phyloP scores from a whole-genome alignment of 2,329 filamentous ascomycete genomes.

The Pyrenochaeta sp. region DNA sequence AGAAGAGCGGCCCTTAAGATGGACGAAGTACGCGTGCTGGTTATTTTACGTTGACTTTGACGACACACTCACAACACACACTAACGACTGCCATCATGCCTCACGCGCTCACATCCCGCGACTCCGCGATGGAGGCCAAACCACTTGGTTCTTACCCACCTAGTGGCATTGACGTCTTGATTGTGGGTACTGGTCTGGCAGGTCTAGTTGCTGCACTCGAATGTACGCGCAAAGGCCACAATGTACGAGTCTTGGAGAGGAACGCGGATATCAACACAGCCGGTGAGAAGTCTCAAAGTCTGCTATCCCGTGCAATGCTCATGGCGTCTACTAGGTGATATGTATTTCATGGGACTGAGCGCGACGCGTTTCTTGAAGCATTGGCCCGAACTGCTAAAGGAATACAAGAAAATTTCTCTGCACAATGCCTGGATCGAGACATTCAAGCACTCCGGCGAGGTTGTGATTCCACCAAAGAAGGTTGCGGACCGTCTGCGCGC shows the following conservation, averaged over 20 bases:
- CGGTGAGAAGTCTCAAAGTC: constrained; percentile 47
- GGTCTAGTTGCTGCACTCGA: constrained; percentile 51
- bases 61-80: constrained; percentile 9
- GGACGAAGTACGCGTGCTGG: constrained; percentile 13
- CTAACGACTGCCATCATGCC: constrained; percentile 32
- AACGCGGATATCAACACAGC: constrained; percentile 61
- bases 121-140: constrained; percentile 57
- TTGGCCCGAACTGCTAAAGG: constrained; percentile 62
- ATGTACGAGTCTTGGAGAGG: constrained; percentile 53
- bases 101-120: constrained; percentile 56
- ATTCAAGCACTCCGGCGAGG: constrained; percentile 62
- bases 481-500: constrained; percentile 61
- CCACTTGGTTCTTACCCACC: constrained; percentile 62
- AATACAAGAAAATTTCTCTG: constrained; percentile 62
- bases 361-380: constrained; percentile 65
- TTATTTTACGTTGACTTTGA: constrained; percentile 9
- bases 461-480: constrained; percentile 58
- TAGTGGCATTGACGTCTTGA: constrained; percentile 51
- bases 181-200: constrained; percentile 51
- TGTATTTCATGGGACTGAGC: constrained; percentile 68
- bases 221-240: constrained; percentile 52
- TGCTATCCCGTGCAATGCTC: constrained; percentile 6
- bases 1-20: constrained; percentile 21
- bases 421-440: constrained; percentile 65
- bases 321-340: constrained; percentile 57